Base-by-base conservation (phyloP, 2,329 filamentous ascomycete genomes). In the Penicillium frequentans region DNA sequence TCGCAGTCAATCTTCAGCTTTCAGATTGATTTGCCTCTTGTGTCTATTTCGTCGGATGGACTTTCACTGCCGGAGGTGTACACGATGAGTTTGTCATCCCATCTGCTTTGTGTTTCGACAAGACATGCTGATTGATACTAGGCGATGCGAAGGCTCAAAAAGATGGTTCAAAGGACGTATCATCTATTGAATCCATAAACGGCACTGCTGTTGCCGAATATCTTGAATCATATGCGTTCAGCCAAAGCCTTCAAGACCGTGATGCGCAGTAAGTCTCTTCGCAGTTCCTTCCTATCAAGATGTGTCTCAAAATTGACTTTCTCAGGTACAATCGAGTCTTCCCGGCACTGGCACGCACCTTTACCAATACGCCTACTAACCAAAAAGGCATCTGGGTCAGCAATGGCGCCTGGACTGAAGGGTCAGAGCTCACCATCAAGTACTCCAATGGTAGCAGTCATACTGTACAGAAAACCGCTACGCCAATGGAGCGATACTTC, bases 11-110 rank as follows among this genome's bases (percentile, higher is more conserved):
- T 73, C 6, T 86, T 88, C 50, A 73, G 77, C 2, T 86, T 81
- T 65, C 35, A 51, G 5, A 56, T 64, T 23, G 57, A 60, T 24
- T 42, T 64, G 7, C 76, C 82, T 9, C 73, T 89, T 1, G 83
- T 88, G 0, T 88, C 86, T 0, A 78, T 88, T 8, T 88, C 85
- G 2, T 62, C 73, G 3, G 85, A 89, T 66, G 86, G 86, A n/a
- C 69, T 76, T 19, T 78, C 81, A 52, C 67, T 85, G 11, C 86
- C 86, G 0, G 78, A 84, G 56, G 75, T 86, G 2, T 88, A 84
- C 47, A 51, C 60, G 29, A 56, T 67, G 27, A 55, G 64, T 66
- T 56, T 29, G 59, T 55, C 13, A 7, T 3, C 27, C 13, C 27
- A 5, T n/a, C n/a, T n/a, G 19, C 11, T 46, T 5, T 21, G 10